Percentiles rank a stretch among this genome's conserved stretches.
Evolutionary conservation across 768 basidiomycete species (phyloP).

Genomic region (Kwoniella dejecticola): DNA sequence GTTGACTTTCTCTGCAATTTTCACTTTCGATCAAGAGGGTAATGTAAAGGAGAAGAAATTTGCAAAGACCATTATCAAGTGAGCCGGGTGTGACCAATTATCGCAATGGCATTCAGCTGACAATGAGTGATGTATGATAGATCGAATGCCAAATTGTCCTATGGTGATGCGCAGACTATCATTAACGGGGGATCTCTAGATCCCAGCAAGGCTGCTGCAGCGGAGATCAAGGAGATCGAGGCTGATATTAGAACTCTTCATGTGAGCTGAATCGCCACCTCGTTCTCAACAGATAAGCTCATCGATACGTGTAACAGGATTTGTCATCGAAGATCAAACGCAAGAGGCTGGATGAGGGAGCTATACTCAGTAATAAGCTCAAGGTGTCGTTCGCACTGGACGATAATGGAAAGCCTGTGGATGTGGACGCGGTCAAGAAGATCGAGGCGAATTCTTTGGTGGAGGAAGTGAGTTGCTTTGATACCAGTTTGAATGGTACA

Average conservation of each 20-base stretch:
- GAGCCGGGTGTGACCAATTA: too few relatives aligned
- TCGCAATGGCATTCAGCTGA: too few relatives aligned
- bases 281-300: not conserved
- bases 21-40: slow-evolving; percentile 80
- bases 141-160: slow-evolving; percentile 82
- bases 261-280: slow-evolving; percentile 40
- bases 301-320: slow-evolving; percentile 44
- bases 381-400: slow-evolving; percentile 78
- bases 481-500: not conserved
- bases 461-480: slow-evolving; percentile 70
- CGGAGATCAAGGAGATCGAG: slow-evolving; percentile 64
- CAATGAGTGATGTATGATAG: slow-evolving; percentile 60
- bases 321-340: slow-evolving; percentile 73
- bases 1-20: slow-evolving; percentile 84
- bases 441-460: slow-evolving; percentile 77
- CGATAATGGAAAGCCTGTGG: slow-evolving; percentile 72
- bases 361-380: slow-evolving; percentile 69
- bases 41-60: slow-evolving; percentile 86
- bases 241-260: slow-evolving; percentile 73
- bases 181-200: slow-evolving; percentile 70
- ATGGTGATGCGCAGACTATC: slow-evolving; percentile 75
- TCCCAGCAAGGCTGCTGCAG: slow-evolving; percentile 62
- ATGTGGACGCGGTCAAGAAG: slow-evolving; percentile 69
- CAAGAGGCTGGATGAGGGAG: slow-evolving; percentile 76
- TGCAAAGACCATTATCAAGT: slow-evolving; percentile 89